Conservation (phyloP, 768 basidiomycete species). For the Phaffia tasmanica region DNA sequence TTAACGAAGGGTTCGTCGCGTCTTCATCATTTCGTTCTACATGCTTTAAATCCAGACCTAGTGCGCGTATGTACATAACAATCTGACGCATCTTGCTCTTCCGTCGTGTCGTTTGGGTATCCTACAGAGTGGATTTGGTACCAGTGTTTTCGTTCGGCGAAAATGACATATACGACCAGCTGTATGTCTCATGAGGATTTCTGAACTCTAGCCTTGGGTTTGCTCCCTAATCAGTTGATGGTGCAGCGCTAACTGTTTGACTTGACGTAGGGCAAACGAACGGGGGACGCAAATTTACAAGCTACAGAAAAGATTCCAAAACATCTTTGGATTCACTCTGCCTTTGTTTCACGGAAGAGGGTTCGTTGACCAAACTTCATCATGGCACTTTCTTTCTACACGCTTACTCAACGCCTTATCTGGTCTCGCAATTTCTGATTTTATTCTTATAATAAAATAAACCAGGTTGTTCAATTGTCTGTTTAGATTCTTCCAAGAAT, state of each 20-base stretch:
- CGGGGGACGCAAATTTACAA: slow-evolving; percentile 77
- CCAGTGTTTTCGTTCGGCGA: slow-evolving; percentile 98
- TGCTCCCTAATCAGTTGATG: background rate
- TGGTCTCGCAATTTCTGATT: background rate
- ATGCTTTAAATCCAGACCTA: too few species aligned
- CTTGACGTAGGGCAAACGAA: slow-evolving; percentile 50
- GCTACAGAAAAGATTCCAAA: slow-evolving; percentile 83
- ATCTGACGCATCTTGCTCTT: slow-evolving; percentile 1
- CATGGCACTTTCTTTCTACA: background rate
- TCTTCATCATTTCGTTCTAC: background rate
- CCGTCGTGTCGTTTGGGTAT: background rate
- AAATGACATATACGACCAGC: slow-evolving; percentile 97
- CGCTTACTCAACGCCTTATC: background rate
- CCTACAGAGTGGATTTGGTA: slow-evolving; percentile 72
- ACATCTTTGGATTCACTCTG: slow-evolving; percentile 84
- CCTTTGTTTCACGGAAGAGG: slow-evolving; percentile 97
- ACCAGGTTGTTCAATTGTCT: slow-evolving; percentile 67
- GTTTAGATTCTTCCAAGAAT: slow-evolving; percentile 28
- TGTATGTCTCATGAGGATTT: slow-evolving; percentile 42
- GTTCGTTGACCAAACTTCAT: slow-evolving; percentile 28
- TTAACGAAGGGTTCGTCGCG: slow-evolving; percentile 33
- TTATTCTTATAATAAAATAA: background rate
- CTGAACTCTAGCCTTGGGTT: background rate
- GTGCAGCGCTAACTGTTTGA: background rate
- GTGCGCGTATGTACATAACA: too few species aligned